Base-by-base conservation (phyloP, 2,329 filamentous ascomycete genomes). In the Periconia sp. region DNA sequence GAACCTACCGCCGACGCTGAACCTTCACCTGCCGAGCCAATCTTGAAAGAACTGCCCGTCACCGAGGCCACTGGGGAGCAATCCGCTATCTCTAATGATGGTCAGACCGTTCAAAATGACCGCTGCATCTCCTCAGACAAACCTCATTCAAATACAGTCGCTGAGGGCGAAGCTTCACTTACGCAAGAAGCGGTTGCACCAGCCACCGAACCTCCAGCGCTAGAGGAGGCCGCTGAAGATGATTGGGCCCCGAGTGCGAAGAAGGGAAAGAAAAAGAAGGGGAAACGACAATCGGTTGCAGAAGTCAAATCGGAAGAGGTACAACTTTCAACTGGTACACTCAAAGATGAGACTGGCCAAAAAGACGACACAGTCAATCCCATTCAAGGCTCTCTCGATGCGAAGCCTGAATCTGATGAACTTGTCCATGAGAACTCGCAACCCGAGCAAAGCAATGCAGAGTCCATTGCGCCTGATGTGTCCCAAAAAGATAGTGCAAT, bases 221-320 rank as follows among this genome's bases (percentile, higher is more conserved):
- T 54, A 13, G 57, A 63, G 10, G 19, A 49, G 42, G 31, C 40
- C 6, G 35, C 48, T 20, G 56, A 64, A 42, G 63, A 66, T 33
- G 60, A 63, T 11, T 50, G 18, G 45, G 35, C 55, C 1, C 37
- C 55, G 6, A 41, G 54, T 18, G 52, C 60, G n/a, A 49, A 58
- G 7, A 68, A 64, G 57, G 62, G 60, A 19, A 47, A 41, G 14
- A 68, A 64, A 50, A 68, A 70, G 58, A 69, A 71, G 48, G 53
- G 45, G 23, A 64, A 65, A 46, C 59, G 60, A 18, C 54, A 60
- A 41, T 50, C 62, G 18, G 27, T 53, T 8, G 35, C 52, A 15
- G 62, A 62, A 19, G 18, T 37, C 8, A 33, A 37, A 9, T 19
- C 31, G 6, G 55, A 58, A 6, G 55, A 55, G 14, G 23, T 41